Evolutionary conservation across 257 asterid genomes (phyloP), one percentile per base, ranked within the genome.

Genomic region (Gentiana dahurica): DNA sequence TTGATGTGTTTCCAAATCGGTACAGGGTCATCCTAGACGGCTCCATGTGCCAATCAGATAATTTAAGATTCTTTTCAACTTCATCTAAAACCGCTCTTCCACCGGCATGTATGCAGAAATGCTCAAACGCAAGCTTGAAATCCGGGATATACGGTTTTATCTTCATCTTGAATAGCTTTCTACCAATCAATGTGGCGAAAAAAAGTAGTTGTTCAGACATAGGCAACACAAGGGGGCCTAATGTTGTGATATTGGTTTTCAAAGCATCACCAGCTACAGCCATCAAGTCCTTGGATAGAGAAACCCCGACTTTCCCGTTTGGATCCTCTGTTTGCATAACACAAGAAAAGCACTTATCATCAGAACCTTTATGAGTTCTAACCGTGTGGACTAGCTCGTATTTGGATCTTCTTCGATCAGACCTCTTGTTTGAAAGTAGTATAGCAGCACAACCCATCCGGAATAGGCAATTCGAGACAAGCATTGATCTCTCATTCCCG

Each of bases 151-250:
- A 39, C 5, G 45, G 45, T 39, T 39, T 39, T 4, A 39, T 66
- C 84, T 86, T 86, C 86, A 72, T 72, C 74, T 81, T 86, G 36
- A 86, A 61, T 51, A 77, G 58, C 70, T 81, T 86, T 52, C 70
- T 77, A 15, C 84, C 84, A 3, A 79, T 77, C 67, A 83, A 54
- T 4, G 87, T 81, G 64, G 82, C 83, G 6, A 86, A 83, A 71
- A 83, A 83, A 52, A 86, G 88, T 45, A 83, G 55, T 68, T 86
- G 94, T 35, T 83, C 95, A 2, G 90, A 81, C 84, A 77, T 83
- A 44, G 90, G 94, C 15, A 86, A 81, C 51, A 86, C 94, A 2
- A 86, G 87, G 47, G 95, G 94, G 12, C 86, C 95, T 70, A 83
- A 70, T 0, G 94, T 83, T 1, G 89, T 81, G 10, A 83, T 86